Percentiles rank a stretch among this genome's conserved stretches.
Conservation (phyloP, 139 green algal species). For the Nannochloris sp. region DNA sequence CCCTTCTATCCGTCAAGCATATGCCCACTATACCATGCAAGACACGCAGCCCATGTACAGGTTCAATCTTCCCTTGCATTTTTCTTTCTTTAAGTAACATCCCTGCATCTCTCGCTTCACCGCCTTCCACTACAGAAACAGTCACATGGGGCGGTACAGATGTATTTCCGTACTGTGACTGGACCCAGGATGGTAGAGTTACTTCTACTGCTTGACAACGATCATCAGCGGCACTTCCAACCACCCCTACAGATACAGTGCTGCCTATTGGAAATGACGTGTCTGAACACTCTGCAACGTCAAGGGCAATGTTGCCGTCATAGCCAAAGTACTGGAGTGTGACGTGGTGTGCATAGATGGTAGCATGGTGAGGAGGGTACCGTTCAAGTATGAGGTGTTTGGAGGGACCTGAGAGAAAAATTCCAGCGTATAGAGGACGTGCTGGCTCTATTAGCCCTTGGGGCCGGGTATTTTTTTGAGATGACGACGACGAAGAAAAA, state of each 20-base stretch:
- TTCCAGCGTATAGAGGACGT: not conserved
- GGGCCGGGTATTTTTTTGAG: too few species aligned
- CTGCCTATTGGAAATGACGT: too few species aligned
- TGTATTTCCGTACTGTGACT: not conserved
- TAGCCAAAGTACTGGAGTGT: slow-evolving; percentile 15
- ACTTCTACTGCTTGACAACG: slow-evolving; percentile 1
- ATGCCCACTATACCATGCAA: slow-evolving; percentile 22
- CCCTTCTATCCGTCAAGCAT: slow-evolving; percentile 9
- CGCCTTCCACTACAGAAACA: slow-evolving; percentile 9
- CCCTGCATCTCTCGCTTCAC: slow-evolving; percentile 6
- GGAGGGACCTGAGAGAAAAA: not conserved
- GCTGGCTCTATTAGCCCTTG: too few species aligned
- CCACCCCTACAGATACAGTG: slow-evolving; percentile 8
- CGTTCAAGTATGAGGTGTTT: not conserved
- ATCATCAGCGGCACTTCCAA: slow-evolving; percentile 10
- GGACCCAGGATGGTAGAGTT: slow-evolving; percentile 15
- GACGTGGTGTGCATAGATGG: slow-evolving; percentile 13
- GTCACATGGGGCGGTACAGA: slow-evolving; percentile 14
- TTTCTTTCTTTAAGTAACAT: not conserved
- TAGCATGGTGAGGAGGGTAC: not conserved
- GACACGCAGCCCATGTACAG: slow-evolving; percentile 16
- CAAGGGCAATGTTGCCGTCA: too few species aligned
- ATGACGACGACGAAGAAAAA: too few species aligned
- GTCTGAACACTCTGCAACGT: too few species aligned
- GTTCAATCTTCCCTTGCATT: not conserved